Base-by-base conservation (phyloP, 306 rosid genomes). In the Dicorynia guianensis region DNA sequence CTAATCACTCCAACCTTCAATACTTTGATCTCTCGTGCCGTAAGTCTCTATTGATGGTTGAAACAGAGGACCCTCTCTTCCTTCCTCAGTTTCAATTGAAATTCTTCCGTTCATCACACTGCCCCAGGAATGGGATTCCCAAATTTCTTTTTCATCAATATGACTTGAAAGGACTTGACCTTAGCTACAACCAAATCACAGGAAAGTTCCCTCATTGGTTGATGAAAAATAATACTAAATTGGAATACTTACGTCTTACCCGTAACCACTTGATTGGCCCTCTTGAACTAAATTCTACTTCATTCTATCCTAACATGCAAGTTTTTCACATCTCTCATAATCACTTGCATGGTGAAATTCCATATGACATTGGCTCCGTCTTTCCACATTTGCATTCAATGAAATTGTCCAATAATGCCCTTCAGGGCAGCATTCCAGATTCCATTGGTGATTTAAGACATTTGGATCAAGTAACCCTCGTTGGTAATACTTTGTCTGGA, bases 201-300 rank as follows among this genome's bases (percentile, higher is more conserved):
- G 76, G 55, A 35, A 56, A 12, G 35, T 55, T 71, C 46, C 66
- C 76, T 0, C 3, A 8, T 11, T 71, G 76, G 76, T 7, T 71
- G 7, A 2, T 71, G 42, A 30, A 40, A 17, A 71, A 71, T 6
- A 71, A 55, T 39, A 6, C 76, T 11, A 25, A 46, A 63, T 72
- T 81, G 34, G 4, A 71, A 25, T 25, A 25, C 30, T 25, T 25
- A 25, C 30, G 30, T 25, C 30, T 25, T 25, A 25, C 1, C 30
- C 1, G 30, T 25, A 25, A 25, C 2, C 2, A 2, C 30, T 2
- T 25, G 30, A 25, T 2, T 25, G 30, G 30, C 30, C 30, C 30
- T 25, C 30, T 25, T 25, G 30, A 25, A 25, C 30, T 25, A 1
- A 25, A 25, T 25, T 25, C 30, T 25, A 25, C 30, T 25, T 25